Conservation (phyloP, 73 alveolate species). For the Durusdinium trenchii region DNA sequence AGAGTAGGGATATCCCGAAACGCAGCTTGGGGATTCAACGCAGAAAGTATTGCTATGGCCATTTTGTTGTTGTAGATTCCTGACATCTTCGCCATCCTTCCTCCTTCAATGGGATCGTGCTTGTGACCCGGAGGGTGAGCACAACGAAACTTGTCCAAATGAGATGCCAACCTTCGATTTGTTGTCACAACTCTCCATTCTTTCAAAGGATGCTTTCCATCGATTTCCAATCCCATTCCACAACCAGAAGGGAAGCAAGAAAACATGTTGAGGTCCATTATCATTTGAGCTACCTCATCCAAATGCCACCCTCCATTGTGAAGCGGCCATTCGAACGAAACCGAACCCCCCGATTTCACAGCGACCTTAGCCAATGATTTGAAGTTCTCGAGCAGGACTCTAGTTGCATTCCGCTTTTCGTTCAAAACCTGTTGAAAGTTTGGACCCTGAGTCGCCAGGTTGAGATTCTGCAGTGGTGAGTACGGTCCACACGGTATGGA, state of each 20-base stretch:
- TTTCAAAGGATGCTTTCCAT: background rate
- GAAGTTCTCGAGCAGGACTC: background rate
- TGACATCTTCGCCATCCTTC: background rate
- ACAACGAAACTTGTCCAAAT: background rate
- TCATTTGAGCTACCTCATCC: background rate
- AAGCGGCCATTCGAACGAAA: constrained; percentile 2
- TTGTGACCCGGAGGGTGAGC: background rate
- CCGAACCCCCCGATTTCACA: constrained; percentile 24
- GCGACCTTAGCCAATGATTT: background rate
- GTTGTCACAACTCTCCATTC: background rate
- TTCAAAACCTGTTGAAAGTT: background rate
- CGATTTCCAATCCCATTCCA: background rate
- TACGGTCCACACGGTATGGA: background rate
- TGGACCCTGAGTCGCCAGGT: background rate
- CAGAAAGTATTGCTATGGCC: constrained; percentile 1
- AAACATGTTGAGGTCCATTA: background rate
- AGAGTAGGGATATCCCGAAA: background rate
- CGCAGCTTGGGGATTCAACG: background rate
- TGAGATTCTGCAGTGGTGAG: background rate
- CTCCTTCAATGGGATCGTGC: constrained; percentile 9
- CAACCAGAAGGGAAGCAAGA: background rate
- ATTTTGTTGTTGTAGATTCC: background rate
- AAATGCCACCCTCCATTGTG: background rate
- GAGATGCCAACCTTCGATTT: background rate
- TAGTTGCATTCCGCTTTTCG: background rate